Base-by-base conservation (phyloP, 768 basidiomycete genomes). In the Rhizopogon vesiculosus region DNA sequence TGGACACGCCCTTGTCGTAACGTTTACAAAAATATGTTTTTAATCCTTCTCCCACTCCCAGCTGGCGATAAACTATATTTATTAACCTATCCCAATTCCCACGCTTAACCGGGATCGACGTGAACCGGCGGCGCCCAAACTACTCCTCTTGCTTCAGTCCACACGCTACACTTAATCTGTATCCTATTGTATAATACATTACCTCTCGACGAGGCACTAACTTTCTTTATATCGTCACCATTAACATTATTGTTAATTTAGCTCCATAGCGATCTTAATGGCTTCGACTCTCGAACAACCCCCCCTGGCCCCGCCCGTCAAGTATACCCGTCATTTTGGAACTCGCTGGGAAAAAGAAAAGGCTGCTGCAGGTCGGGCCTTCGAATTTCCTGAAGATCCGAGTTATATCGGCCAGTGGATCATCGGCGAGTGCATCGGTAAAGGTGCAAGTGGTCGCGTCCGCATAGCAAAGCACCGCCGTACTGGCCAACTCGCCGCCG, bases 391-490 rank as follows among this genome's bases (percentile, higher is more conserved):
- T 0, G 84, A 89, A 53, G 93, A 96, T 71, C 93, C 93, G 10
- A 89, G 85, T 67, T 78, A 75, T 57, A 87, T 97, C 44, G 94
- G 94, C 10, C 92, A 92, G 2, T 97, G 94, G 94, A 79, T 92
- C 61, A 83, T 97, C 7, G 94, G 94, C 55, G 90, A 92, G 69
- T 95, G 92, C 61, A 86, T 97, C 54, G 94, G 94, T 6, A 94
- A 94, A 73, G 94, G 94, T 50, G 91, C 91, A 33, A 91, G 89
- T 62, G 94, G 94, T 66, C 90, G 92, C 54, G 95, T 98, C 67
- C 93, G 93, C 72, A 89, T 98, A 60, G 96, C 93, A 19, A 86
- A 84, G 61, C 94, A 98, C 68, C 80, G 81, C 19, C 77, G 79
- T 39, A 94, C 94, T 7, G 89, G 91, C 12, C 87, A 95, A 68